Base-by-base conservation (phyloP, 2,329 filamentous ascomycete genomes). In the Gremmenia infestans region DNA sequence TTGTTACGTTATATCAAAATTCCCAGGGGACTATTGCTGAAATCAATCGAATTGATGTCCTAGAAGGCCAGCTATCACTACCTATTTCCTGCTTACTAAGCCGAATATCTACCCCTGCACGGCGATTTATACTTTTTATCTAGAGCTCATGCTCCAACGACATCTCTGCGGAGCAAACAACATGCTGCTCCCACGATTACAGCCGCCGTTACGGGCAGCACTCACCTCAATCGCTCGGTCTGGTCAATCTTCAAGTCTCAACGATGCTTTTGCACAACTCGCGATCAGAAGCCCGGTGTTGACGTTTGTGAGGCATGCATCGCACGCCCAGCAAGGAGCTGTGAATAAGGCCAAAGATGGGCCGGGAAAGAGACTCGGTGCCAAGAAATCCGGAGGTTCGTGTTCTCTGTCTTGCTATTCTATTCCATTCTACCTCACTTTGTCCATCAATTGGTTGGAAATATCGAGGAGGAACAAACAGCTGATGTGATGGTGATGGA, bases 331-430 rank as follows among this genome's bases (percentile, higher is more conserved):
- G 46, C 84, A 87, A 74, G 83, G 83, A 72, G 81, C 81, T 50
- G 86, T 86, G 73, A 95, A 88, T 68, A 82, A 83, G 62, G 81
- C 83, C 28, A 86, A 86, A 68, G 81, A 88, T 66, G 84, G 85
- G 4, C 79, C 86, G 1, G 87, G 87, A 66, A 96, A 96, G 77
- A 91, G 96, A 72, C 77, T 99, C 64, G 94, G 94, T 64, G 92
- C 93, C 5, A 99, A 99, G 80, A 91, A 93, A 74, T 87, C 87
- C 17, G 91, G 89, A 72, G 93, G 89, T 66, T 25, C 50, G 22
- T 17, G 2, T 28, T 40, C 15, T 39, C 14, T 46, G 35, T 37
- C 32, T 52, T 12, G 22, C 19, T 48, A 11, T 14, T 22, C n/a
- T n/a, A n/a, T n/a, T n/a, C n/a, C n/a, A n/a, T n/a, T n/a, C n/a